phyloP scores from a whole-genome alignment of 352 stramenopile genomes.

The Phytophthora megakarya region DNA sequence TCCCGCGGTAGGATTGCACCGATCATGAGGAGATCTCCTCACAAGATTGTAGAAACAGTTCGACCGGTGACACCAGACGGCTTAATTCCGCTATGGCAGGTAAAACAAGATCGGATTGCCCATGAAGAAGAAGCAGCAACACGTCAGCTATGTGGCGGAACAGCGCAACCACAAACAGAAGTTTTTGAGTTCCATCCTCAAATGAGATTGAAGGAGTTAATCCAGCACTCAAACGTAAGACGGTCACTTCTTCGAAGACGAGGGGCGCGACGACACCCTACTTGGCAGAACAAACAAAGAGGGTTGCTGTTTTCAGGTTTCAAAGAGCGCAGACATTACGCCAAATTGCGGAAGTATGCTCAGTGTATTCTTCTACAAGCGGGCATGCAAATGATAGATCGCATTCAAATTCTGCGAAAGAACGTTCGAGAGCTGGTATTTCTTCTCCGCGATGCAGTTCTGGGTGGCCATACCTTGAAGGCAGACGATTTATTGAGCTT shows the following conservation, averaged over 20 bases:
- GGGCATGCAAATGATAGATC: constrained; percentile 34
- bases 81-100: constrained; percentile 12
- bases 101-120: constrained; percentile 4
- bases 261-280: constrained; percentile 8
- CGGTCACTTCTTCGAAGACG: not conserved
- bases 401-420: constrained; percentile 22
- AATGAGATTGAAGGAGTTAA: constrained; percentile 13
- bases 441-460: constrained; percentile 33
- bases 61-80: constrained; percentile 13
- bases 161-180: not conserved
- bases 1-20: constrained; percentile 1
- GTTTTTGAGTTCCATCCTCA: not conserved
- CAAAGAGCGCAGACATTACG: not conserved
- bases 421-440: constrained; percentile 32
- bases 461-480: constrained; percentile 15
- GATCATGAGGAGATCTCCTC: not conserved
- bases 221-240: not conserved
- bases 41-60: constrained; percentile 18
- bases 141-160: not conserved
- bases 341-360: constrained; percentile 12
- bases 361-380: constrained; percentile 28
- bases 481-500: constrained; percentile 16
- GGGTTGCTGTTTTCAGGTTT: constrained; percentile 9
- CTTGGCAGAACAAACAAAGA: constrained; percentile 3
- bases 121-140: not conserved